Conservation (phyloP, 495 filamentous ascomycete species). For the Acidomyces sp. region DNA sequence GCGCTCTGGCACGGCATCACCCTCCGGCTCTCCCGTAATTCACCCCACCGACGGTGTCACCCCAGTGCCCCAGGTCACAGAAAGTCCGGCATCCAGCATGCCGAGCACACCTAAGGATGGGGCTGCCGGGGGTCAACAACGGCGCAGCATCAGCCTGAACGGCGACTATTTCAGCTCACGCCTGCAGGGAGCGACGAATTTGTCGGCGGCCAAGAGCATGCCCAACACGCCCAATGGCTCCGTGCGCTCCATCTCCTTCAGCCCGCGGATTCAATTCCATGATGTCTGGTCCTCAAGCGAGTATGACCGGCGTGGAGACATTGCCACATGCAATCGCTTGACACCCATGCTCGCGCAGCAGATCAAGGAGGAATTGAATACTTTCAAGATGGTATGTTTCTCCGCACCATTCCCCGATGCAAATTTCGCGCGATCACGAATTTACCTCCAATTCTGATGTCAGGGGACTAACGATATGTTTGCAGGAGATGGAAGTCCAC, state of each 20-base stretch:
- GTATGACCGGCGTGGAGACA: conserved; percentile 91
- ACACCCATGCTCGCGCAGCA: conserved; percentile 96
- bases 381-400: conserved; percentile 87
- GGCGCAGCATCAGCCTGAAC: conserved; percentile 48
- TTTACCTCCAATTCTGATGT: too few relatives aligned
- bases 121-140: conserved; percentile 36
- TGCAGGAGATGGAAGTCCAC: conserved; percentile 98
- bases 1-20: conserved; percentile 51
- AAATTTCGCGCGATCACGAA: too few relatives aligned
- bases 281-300: conserved; percentile 93
- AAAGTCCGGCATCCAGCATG: conserved; percentile 68
- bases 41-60: conserved; percentile 43
- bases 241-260: conserved; percentile 75
- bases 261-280: conserved; percentile 83
- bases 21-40: conserved; percentile 53
- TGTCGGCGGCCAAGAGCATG: conserved; percentile 60
- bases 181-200: conserved; percentile 42
- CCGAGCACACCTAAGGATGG: conserved; percentile 75
- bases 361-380: conserved; percentile 98
- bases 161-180: conserved; percentile 82
- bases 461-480: conserved; percentile 14
- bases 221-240: conserved; percentile 61
- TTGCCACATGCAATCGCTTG: conserved; percentile 93
- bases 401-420: neutral
- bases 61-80: conserved; percentile 45